Evolutionary conservation across 23 red algal genomes (phyloP), one percentile per base, ranked within the genome.

Genomic region (Porphyridium purpureum): DNA sequence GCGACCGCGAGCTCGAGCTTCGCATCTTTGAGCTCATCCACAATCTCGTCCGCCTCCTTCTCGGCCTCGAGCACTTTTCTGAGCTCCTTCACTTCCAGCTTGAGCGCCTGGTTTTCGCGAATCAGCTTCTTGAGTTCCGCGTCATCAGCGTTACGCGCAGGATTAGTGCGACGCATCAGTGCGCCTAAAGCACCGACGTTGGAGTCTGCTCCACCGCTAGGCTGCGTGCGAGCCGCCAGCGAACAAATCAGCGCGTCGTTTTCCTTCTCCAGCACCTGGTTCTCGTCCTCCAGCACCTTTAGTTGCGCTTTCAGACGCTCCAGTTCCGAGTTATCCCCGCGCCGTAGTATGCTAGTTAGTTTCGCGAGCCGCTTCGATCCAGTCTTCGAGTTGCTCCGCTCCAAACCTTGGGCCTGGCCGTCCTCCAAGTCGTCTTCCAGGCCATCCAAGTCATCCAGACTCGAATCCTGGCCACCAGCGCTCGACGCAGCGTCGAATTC

Each of bases 1-100:
- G 72, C 33, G 8, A 82, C 14, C 21, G 76, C 76, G 25, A 82
- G 32, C 3, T 54, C 76, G 64, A 82, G 70, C 57, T 82, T 82
- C 4, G 76, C 64, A 55, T 82, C 76, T 56, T 82, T 82, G n/a
- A 82, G 56, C 40, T 82, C 65, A 14, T 58, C 33, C 29, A 82
- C 76, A 0, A 82, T 59, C 17, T 70, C 76, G 8, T 50, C 64
- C 14, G 64, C 70, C 11, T 64, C 65, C 25, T 64, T 64, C 29
- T 82, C 76, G 21, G 64, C 31, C 33, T 55, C 51, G 26, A 82
- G 76, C 31, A 49, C 57, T 21, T 19, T 50, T 21, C 65, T 55
- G 31, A 82, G 57, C 27, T 82, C 66, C 8, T 47, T 49, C 15
- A 82, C 59, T 27, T 82, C 76, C 21, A 44, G 51, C 58, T 57